phyloP scores from a whole-genome alignment of 371 early-diverging fungal species.

The Mortierella sp. region DNA sequence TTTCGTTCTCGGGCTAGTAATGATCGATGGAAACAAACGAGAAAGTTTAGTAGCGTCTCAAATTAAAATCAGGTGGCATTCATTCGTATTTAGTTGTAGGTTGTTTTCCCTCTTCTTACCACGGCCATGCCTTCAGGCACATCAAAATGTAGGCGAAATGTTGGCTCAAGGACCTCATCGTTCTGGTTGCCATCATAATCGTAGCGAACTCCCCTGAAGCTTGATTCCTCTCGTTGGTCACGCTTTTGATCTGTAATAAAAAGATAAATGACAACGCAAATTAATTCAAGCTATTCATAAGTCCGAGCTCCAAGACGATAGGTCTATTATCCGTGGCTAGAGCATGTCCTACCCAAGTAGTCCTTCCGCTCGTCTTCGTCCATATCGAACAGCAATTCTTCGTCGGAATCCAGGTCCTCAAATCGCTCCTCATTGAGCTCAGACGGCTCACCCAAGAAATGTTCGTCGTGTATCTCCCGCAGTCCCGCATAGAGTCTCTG shows the following conservation, averaged over 20 bases:
- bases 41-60: neutral
- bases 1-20: conserved; percentile 63
- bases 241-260: conserved; percentile 15
- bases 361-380: conserved; percentile 62
- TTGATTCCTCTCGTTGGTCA: conserved; percentile 8
- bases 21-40: neutral
- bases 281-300: neutral
- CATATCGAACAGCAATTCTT: conserved; percentile 62
- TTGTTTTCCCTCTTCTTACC: conserved; percentile 21
- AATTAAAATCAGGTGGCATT: neutral
- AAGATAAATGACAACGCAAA: neutral
- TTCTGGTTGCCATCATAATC: conserved; percentile 21
- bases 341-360: conserved; percentile 57
- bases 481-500: conserved; percentile 29
- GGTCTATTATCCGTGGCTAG: no score
- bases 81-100: no score
- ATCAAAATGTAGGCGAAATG: conserved; percentile 40
- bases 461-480: conserved; percentile 11
- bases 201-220: conserved; percentile 22
- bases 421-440: conserved; percentile 37
- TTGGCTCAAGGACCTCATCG: conserved; percentile 3
- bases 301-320: no score
- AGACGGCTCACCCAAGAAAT: conserved; percentile 11
- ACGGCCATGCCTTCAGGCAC: conserved; percentile 58
- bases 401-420: conserved; percentile 66